These are phyloP conservation scores for Pseudofabraea citricarpa DNA, from an alignment of 2,329 filamentous ascomycete genomes.

Conservation along the genomic window DNA sequence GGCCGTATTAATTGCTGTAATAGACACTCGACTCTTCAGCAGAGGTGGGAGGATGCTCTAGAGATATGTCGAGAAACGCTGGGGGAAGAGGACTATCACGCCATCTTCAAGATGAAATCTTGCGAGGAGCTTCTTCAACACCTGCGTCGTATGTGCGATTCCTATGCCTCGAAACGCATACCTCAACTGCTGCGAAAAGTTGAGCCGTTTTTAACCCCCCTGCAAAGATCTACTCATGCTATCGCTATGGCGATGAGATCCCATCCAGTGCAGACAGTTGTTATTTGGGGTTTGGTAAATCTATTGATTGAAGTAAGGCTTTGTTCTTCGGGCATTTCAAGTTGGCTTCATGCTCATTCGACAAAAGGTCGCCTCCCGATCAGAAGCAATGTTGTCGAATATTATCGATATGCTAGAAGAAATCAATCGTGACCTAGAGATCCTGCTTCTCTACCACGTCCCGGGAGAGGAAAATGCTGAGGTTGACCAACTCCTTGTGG, in stretches of 20 bases:
- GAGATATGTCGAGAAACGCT: background rate
- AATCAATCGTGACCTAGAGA: background rate
- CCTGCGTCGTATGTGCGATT: background rate
- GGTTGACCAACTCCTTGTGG: background rate
- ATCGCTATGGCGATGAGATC: background rate
- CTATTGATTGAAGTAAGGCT: background rate
- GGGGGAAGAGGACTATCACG: background rate
- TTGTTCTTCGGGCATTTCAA: too few relatives aligned
- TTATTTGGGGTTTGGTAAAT: background rate
- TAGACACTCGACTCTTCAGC: too few relatives aligned
- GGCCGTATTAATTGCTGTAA: too few relatives aligned
- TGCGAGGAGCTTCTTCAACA: background rate
- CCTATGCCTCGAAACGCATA: background rate
- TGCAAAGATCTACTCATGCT: background rate
- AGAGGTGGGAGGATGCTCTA: background rate
- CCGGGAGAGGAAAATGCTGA: background rate
- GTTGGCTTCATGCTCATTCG: too few relatives aligned
- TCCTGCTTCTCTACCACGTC: background rate
- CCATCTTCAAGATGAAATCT: background rate
- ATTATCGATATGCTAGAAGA: constrained; percentile 3
- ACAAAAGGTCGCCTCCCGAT: background rate
- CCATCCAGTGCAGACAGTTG: background rate
- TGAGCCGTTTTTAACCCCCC: background rate
- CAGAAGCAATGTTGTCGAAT: background rate
- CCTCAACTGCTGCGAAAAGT: background rate